Evolutionary conservation across 2,329 filamentous ascomycete species (phyloP).

Genomic region (Calonectria hawksworthii): DNA sequence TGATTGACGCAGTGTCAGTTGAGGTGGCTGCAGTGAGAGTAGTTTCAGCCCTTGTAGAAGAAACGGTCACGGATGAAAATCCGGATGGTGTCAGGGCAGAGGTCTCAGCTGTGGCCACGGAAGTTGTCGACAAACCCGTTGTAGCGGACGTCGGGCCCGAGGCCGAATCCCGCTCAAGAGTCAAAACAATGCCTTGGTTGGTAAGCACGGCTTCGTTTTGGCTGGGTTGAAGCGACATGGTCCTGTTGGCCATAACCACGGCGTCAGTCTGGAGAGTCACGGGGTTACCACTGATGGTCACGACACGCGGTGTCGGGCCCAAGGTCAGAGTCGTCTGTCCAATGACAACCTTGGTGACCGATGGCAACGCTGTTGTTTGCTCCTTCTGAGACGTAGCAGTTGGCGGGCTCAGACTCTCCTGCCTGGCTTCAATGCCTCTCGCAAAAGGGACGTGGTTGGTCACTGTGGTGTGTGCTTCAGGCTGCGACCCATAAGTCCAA

Average conservation of each 20-base stretch:
- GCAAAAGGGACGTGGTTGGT: neutral
- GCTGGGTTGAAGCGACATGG: neutral
- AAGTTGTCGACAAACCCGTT: neutral
- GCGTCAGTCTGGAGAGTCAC: neutral
- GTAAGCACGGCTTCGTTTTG: neutral
- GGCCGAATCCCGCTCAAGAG: neutral
- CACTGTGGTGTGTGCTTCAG: neutral
- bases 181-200: neutral
- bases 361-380: neutral
- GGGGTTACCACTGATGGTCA: neutral
- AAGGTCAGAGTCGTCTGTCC: neutral
- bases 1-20: neutral
- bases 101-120: neutral
- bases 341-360: constrained; percentile 7
- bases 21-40: neutral
- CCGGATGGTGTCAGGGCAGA: neutral
- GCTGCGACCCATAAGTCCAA: neutral
- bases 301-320: neutral
- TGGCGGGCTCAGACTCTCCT: neutral
- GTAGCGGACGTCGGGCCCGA: neutral
- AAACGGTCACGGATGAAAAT: neutral
- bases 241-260: constrained; percentile 1
- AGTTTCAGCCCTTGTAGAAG: neutral
- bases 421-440: neutral
- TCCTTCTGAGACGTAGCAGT: neutral